A percentile compares a stretch with the other conserved stretches of the same genome.
Evolutionary conservation across 495 filamentous ascomycete species (phyloP).

Genomic region (Neurospora tetrasperma): DNA sequence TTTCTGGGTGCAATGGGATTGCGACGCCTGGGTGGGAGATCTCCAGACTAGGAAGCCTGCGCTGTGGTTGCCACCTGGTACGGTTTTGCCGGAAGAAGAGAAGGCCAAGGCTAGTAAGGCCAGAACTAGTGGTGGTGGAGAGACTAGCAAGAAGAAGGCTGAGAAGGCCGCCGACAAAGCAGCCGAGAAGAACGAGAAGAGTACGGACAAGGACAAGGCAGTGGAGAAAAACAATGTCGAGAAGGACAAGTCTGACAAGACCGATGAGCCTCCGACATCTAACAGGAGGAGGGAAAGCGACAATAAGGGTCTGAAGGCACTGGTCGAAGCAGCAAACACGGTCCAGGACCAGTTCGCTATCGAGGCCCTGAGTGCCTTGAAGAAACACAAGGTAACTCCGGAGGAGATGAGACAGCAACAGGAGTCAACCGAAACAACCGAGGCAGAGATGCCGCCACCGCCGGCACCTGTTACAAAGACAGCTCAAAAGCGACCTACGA

Average conservation of each 20-base stretch:
- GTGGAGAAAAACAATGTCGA: constrained; percentile 9
- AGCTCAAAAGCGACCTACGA: neutral
- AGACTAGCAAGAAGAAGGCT: constrained; percentile 19
- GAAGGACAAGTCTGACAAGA: constrained; percentile 3
- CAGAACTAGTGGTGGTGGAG: constrained; percentile 16
- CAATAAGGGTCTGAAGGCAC: neutral
- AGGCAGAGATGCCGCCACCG: constrained; percentile 1
- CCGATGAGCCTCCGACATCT: neutral
- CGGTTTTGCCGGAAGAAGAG: constrained; percentile 22
- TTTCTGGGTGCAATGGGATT: constrained; percentile 61
- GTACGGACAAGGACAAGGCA: constrained; percentile 2
- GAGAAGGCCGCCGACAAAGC: constrained; percentile 5
- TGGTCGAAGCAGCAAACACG: neutral
- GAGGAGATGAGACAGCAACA: neutral
- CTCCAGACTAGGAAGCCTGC: constrained; percentile 43
- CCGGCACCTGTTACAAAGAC: constrained; percentile 1
- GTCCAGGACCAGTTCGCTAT: neutral
- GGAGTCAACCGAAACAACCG: neutral
- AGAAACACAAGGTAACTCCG: neutral
- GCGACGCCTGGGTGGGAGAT: constrained; percentile 57
- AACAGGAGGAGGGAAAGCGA: neutral
- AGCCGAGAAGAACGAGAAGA: constrained; percentile 1
- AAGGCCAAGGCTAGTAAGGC: constrained; percentile 17
- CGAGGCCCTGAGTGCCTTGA: neutral
- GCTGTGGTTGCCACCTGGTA: constrained; percentile 43